Evolutionary conservation across 2,329 filamentous ascomycete genomes (phyloP).

Genomic region (Pestalotiopsis sp.): DNA sequence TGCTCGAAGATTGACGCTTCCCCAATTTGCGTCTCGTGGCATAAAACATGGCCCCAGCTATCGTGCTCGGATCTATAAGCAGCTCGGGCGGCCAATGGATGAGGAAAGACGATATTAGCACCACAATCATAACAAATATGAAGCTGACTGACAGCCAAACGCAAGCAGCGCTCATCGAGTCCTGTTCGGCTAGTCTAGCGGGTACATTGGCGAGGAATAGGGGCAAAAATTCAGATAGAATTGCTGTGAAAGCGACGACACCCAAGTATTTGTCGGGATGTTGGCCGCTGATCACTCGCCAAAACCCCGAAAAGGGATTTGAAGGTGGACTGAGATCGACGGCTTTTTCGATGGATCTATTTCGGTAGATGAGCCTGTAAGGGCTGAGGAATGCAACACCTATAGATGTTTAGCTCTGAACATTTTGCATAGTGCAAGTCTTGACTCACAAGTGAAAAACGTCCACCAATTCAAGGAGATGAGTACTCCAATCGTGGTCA

Average conservation of each 20-base stretch:
- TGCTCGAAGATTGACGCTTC: conserved; percentile 16
- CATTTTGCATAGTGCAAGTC: conserved; percentile 5
- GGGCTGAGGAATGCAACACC: conserved; percentile 49
- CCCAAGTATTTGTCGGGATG: conserved; percentile 41
- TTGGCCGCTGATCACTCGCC: conserved; percentile 34
- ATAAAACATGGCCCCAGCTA: conserved; percentile 49
- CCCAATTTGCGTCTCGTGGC: conserved; percentile 22
- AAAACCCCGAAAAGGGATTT: conserved; percentile 48
- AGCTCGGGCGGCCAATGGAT: conserved; percentile 43
- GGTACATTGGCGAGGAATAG: conserved; percentile 52
- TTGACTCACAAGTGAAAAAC: conserved; percentile 35
- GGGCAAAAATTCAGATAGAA: conserved; percentile 53
- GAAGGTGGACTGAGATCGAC: conserved; percentile 41
- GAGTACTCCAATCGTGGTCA: conserved; percentile 36
- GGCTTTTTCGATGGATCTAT: conserved; percentile 40
- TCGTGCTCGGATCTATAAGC: conserved; percentile 48
- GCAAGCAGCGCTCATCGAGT: conserved; percentile 41
- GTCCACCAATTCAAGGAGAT: conserved; percentile 36
- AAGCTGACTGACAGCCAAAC: conserved; percentile 41
- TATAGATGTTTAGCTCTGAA: conserved; percentile 21
- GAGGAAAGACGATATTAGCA: conserved; percentile 42
- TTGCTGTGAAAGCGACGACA: conserved; percentile 41
- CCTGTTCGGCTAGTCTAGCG: conserved; percentile 44
- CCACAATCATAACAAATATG: conserved; percentile 44
- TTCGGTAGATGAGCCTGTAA: conserved; percentile 42